Conservation (phyloP, 106 monocot genomes). For the Cymbidium sinense region DNA sequence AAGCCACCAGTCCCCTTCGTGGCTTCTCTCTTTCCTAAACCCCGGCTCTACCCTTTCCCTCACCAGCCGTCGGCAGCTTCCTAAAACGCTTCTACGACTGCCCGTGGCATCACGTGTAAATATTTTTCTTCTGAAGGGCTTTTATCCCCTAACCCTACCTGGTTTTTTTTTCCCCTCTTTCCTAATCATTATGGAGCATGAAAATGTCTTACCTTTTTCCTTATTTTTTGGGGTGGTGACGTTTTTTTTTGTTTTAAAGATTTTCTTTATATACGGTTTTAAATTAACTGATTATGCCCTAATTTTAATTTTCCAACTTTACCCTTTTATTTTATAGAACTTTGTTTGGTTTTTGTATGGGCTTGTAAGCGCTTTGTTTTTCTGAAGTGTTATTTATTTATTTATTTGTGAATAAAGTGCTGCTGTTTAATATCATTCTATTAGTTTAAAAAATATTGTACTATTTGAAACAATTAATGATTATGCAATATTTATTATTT, state of each 20-base stretch:
- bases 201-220: not conserved
- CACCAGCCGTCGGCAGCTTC: conserved; percentile 1
- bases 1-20: conserved; percentile 3
- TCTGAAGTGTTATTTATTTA: not conserved
- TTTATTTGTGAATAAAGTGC: not conserved
- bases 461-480: no score
- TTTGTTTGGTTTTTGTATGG: not conserved
- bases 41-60: not conserved
- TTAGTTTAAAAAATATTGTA: no score
- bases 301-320: not conserved
- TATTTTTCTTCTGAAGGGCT: not conserved
- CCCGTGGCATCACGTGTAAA: not conserved
- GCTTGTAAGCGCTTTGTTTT: not conserved
- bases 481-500: no score
- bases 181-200: not conserved
- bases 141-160: not conserved
- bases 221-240: not conserved
- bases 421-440: no score
- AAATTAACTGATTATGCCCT: not conserved
- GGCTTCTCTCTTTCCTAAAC: conserved; percentile 9
- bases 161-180: not conserved
- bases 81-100: not conserved
- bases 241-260: not conserved
- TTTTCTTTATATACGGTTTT: not conserved
- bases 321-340: not conserved